Conservation (phyloP, 305 asterid species). For the Fraxinus paxiana region DNA sequence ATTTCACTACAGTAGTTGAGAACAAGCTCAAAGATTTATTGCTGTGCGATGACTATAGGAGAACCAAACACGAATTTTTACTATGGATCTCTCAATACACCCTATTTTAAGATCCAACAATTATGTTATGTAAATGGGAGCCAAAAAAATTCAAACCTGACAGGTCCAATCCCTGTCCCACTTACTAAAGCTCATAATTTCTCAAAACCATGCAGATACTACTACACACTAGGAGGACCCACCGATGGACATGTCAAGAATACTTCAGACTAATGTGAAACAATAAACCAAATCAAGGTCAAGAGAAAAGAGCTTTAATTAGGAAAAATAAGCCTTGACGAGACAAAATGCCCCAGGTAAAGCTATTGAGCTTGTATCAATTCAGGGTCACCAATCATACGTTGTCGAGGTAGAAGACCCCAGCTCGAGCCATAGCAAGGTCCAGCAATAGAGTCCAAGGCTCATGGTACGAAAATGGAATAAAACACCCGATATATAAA, state of each 20-base stretch:
- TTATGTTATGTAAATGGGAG: not conserved
- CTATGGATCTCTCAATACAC: not conserved
- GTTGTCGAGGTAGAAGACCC: not conserved
- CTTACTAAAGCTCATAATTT: not conserved
- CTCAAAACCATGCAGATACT: not conserved
- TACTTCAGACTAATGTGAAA: not conserved
- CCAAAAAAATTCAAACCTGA: not conserved
- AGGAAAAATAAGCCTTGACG: not conserved
- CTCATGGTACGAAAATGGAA: not conserved
- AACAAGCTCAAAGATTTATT: not conserved
- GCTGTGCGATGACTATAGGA: not conserved
- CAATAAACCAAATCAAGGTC: not conserved
- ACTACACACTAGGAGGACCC: not conserved
- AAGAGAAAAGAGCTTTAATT: not conserved
- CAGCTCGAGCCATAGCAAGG: not conserved
- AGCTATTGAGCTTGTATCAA: not conserved
- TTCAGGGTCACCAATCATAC: not conserved
- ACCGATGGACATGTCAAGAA: not conserved
- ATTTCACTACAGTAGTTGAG: not conserved
- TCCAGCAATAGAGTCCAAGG: not conserved
- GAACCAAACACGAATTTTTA: not conserved
- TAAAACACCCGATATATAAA: not conserved
- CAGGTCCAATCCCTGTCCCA: not conserved
- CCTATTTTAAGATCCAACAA: not conserved
- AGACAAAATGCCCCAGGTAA: not conserved